These are phyloP conservation scores for Diaporthe sp. DNA, from an alignment of 2,329 filamentous ascomycete species.

Conservation along the genomic window DNA sequence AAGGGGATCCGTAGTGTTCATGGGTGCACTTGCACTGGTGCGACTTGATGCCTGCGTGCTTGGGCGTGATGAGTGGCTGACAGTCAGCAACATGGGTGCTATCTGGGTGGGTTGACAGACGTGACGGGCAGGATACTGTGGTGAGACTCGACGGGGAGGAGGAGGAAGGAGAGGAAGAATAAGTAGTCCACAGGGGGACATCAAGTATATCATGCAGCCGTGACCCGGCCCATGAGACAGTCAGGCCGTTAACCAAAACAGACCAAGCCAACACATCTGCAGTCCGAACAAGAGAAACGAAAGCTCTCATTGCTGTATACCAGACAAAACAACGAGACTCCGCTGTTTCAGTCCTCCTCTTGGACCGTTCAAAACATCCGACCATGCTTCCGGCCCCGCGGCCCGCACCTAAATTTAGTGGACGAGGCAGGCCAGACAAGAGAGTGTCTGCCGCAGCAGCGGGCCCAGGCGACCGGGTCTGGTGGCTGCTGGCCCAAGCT, in stretches of 20 bases:
- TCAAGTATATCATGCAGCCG: neutral
- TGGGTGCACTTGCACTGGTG: neutral
- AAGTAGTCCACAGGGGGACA: neutral
- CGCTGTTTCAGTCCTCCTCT: neutral
- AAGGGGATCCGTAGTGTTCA: neutral
- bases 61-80: neutral
- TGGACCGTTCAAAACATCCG: neutral
- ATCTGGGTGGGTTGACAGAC: neutral
- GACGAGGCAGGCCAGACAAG: neutral
- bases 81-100: conserved; percentile 16
- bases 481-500: conserved; percentile 38
- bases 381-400: neutral
- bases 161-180: neutral
- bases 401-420: conserved; percentile 18
- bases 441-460: neutral
- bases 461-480: conserved; percentile 32
- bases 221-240: neutral
- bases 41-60: neutral
- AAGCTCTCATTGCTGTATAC: too few relatives aligned
- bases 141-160: neutral
- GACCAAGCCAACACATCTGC: neutral
- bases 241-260: neutral
- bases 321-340: neutral
- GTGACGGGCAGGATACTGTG: neutral
- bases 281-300: neutral